Percentiles rank a stretch among this genome's conserved stretches.
These are phyloP conservation scores for Stephanodiscus minutulus DNA, from an alignment of 108 stramenopile species.

Conservation along the genomic window DNA sequence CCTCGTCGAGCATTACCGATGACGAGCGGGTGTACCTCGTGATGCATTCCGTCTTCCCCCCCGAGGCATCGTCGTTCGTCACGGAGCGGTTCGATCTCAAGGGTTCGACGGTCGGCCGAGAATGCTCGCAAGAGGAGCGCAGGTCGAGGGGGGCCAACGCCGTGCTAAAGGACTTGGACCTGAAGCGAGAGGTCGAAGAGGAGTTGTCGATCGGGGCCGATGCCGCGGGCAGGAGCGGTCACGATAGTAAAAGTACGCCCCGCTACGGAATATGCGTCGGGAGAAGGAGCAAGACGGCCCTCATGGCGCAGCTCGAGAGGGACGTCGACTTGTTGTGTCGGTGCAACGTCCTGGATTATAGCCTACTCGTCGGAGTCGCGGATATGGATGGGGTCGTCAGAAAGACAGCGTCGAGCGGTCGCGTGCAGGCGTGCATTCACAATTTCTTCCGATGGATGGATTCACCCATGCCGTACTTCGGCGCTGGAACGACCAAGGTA, in stretches of 20 bases:
- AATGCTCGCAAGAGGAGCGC: slow-evolving; percentile 74
- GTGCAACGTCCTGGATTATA: slow-evolving; percentile 88
- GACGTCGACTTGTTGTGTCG: slow-evolving; percentile 75
- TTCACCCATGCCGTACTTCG: slow-evolving; percentile 72
- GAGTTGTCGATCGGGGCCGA: slow-evolving; percentile 9
- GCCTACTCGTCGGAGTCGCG: slow-evolving; percentile 80
- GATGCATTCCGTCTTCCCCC: slow-evolving; percentile 88
- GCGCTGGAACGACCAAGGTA: slow-evolving; percentile 70
- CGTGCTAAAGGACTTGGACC: slow-evolving; percentile 82
- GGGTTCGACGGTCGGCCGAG: slow-evolving; percentile 85
- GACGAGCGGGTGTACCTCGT: slow-evolving; percentile 71
- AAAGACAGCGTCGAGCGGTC: not conserved
- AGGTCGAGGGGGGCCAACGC: slow-evolving; percentile 65
- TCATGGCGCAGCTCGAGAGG: slow-evolving; percentile 79
- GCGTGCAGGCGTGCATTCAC: slow-evolving; percentile 11
- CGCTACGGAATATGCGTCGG: slow-evolving; percentile 69
- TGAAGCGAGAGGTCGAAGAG: slow-evolving; percentile 65
- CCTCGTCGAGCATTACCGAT: slow-evolving; percentile 16
- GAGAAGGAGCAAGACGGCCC: slow-evolving; percentile 55
- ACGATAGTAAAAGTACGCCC: slow-evolving; percentile 1
- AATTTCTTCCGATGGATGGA: slow-evolving; percentile 39
- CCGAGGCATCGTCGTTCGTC: slow-evolving; percentile 66
- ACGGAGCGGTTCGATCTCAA: slow-evolving; percentile 88
- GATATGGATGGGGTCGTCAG: slow-evolving; percentile 41
- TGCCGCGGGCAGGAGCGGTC: not conserved